Evolutionary conservation across 1,284 basidiomycete species (phyloP).

Genomic region (Pholiota adiposa): DNA sequence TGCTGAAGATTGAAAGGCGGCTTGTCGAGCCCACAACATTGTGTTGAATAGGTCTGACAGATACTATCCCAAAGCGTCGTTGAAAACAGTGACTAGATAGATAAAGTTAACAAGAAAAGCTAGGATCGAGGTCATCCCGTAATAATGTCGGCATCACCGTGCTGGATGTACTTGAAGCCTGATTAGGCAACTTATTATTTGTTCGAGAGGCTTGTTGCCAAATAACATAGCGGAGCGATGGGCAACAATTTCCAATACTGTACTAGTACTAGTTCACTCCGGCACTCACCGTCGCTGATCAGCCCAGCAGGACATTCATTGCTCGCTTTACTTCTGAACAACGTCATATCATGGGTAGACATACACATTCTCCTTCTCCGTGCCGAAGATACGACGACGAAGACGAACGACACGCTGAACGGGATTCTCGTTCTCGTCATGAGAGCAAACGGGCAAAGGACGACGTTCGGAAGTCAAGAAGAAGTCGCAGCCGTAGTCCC

Average conservation of each 20-base stretch:
- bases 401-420: constrained; percentile 29
- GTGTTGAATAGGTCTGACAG: neutral
- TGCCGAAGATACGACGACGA: constrained; percentile 45
- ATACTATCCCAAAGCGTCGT: neutral
- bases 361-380: constrained; percentile 53
- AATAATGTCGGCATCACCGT: neutral
- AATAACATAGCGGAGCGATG: neutral
- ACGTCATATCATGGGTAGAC: constrained; percentile 16
- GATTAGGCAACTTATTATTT: neutral
- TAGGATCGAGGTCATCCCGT: neutral
- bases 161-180: neutral
- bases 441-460: constrained; percentile 22
- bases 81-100: neutral
- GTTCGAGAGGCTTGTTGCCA: neutral
- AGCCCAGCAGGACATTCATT: neutral
- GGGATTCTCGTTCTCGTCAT: constrained; percentile 24
- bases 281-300: too few species aligned
- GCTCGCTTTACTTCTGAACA: neutral
- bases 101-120: neutral
- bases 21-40: constrained; percentile 19
- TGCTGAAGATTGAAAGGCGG: constrained; percentile 11
- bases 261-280: too few species aligned
- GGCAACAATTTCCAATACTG: too few species aligned
- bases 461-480: constrained; percentile 11
- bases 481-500: constrained; percentile 34